Conservation (phyloP, 2,329 filamentous ascomycete genomes). For the Aurifilum marmelostoma region DNA sequence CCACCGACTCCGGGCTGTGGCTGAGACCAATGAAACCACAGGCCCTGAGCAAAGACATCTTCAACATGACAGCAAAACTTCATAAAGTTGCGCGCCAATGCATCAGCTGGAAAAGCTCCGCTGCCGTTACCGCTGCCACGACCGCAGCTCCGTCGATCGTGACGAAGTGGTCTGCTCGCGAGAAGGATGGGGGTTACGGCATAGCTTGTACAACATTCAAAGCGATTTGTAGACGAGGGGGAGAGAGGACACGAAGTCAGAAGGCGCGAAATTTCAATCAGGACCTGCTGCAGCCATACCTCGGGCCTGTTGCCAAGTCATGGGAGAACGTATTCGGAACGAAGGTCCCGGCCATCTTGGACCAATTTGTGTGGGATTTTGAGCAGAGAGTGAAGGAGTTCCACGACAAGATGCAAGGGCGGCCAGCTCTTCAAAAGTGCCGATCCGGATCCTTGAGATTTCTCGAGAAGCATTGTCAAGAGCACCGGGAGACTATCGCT, state of each 20-base stretch:
- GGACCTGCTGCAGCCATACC: conserved; percentile 22
- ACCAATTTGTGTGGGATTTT: not conserved
- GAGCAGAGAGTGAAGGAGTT: not conserved
- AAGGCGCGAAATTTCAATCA: conserved; percentile 22
- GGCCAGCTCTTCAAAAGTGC: conserved; percentile 6
- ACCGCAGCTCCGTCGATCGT: not conserved
- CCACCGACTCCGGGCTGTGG: not conserved
- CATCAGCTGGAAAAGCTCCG: not conserved
- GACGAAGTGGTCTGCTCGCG: not conserved
- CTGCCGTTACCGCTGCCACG: not conserved
- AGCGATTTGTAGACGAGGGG: conserved; percentile 12
- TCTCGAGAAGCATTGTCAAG: not conserved
- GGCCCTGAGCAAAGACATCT: not conserved
- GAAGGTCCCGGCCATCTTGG: not conserved
- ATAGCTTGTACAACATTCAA: conserved; percentile 2
- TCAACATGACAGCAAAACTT: not conserved
- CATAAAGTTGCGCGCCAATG: not conserved
- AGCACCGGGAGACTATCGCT: not conserved
- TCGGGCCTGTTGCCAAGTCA: not conserved
- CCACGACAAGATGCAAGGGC: conserved; percentile 11
- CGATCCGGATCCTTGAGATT: not conserved
- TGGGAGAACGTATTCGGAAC: conserved; percentile 17
- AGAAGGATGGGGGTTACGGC: not conserved
- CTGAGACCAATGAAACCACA: not conserved
- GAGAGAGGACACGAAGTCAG: not conserved